A percentile compares a stretch with the other conserved stretches of the same genome.
These are phyloP conservation scores for Jackrogersella minutella DNA, from an alignment of 495 filamentous ascomycete species.

Conservation along the genomic window DNA sequence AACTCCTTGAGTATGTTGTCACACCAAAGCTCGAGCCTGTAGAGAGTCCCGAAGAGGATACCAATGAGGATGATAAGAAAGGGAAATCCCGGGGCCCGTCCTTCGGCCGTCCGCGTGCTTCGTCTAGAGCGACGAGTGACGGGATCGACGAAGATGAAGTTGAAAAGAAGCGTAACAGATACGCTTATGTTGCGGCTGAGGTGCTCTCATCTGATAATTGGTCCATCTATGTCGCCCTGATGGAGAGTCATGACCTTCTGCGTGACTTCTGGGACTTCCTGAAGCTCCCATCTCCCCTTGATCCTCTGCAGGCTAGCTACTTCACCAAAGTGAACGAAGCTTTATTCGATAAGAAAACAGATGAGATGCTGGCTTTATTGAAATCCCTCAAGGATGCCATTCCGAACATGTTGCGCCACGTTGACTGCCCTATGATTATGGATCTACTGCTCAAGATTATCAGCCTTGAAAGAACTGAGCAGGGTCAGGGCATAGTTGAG, in stretches of 20 bases:
- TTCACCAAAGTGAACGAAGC: constrained; percentile 99
- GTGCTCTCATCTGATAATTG: constrained; percentile 95
- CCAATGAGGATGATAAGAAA: constrained; percentile 62
- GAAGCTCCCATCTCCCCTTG: constrained; percentile 78
- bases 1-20: constrained; percentile 88
- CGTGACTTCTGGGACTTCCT: constrained; percentile 92
- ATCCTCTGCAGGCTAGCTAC: constrained; percentile 92
- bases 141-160: constrained; percentile 66
- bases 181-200: constrained; percentile 91
- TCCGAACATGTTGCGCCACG: constrained; percentile 85
- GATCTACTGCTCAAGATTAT: constrained; percentile 97
- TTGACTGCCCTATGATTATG: constrained; percentile 99
- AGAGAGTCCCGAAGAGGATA: constrained; percentile 67
- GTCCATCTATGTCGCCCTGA: constrained; percentile 91
- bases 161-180: constrained; percentile 89
- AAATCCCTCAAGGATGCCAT: constrained; percentile 83
- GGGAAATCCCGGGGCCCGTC: constrained; percentile 58
- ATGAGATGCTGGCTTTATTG: constrained; percentile 91
- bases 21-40: constrained; percentile 72
- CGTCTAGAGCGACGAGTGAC: constrained; percentile 50
- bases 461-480: constrained; percentile 91
- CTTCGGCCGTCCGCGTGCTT: constrained; percentile 54
- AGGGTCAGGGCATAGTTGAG: constrained; percentile 92
- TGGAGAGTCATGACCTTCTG: constrained; percentile 80
- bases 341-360: constrained; percentile 94